Base-by-base conservation (phyloP, 1,284 basidiomycete genomes). In the Boletus smithii region DNA sequence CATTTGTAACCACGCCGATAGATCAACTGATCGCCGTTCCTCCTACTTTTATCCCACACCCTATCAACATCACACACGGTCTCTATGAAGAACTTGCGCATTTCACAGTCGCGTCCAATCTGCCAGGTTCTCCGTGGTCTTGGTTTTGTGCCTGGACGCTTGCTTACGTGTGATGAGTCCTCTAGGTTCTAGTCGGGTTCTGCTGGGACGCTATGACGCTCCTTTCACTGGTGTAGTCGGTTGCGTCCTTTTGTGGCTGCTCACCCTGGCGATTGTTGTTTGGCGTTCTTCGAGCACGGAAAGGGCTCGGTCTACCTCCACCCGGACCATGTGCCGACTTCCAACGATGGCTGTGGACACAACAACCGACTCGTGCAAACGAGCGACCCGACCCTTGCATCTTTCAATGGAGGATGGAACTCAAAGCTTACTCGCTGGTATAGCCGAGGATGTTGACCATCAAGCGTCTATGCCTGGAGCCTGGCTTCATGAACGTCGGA, bases 161-260 rank as follows among this genome's bases (percentile, higher is more conserved):
- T 23, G 39, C 44, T 47, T 8, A 45, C 22, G 27, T 40, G n/a
- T n/a, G n/a, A n/a, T n/a, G n/a, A n/a, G 16, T 32, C 4, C 33
- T 41, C 16, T 42, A 56, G 48, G 39, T 26, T 18, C n/a, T 7
- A 5, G 32, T 14, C 8, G 8, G 11, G 16, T 30, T 26, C 16
- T 36, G 11, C 7, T 31, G 3, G 30, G 16, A n/a, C 24, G 23
- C 9, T 23, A 42, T 17, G 43, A 13, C 23, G 8, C 5, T 24
- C 7, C 18, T 40, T 24, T 18, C 29, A 13, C 3, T 13, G 33
- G 31, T 6, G 2, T 47, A 5, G 14, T 38, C 5, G 37, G 17
- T 7, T 42, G 34, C 27, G 8, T 59, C 41, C n/a, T 54, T 22
- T 34, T 48, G 8, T 56, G 46, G 45, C 2, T 49, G 16, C 9